Conservation (phyloP, 768 basidiomycete genomes). For the Pholiota molesta region DNA sequence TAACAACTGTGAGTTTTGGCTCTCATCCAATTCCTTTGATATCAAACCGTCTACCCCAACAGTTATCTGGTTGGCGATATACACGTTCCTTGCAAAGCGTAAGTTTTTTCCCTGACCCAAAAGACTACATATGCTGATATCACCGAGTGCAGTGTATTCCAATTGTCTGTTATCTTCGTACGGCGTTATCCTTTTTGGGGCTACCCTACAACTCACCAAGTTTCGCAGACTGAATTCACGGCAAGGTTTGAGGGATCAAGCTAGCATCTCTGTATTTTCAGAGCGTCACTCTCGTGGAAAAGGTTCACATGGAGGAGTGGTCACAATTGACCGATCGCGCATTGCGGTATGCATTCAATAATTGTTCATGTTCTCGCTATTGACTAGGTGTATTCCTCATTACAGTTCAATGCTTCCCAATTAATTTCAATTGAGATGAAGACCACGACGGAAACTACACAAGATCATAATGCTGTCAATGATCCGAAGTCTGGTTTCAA, state of each 20-base stretch:
- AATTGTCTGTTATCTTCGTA: constrained; percentile 30
- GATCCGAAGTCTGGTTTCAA: neutral
- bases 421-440: constrained; percentile 19
- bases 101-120: neutral
- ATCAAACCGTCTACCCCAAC: neutral
- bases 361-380: neutral
- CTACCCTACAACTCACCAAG: neutral
- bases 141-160: constrained; percentile 22
- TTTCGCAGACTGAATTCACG: constrained; percentile 2
- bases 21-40: neutral
- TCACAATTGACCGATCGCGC: neutral
- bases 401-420: constrained; percentile 5
- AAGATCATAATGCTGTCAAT: neutral
- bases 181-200: neutral
- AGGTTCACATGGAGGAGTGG: neutral
- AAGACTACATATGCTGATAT: neutral
- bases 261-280: neutral
- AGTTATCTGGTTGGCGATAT: constrained; percentile 35
- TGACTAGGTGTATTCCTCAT: neutral
- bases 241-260: neutral
- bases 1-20: constrained; percentile 21
- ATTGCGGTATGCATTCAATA: neutral
- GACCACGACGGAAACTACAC: constrained; percentile 14
- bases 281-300: neutral
- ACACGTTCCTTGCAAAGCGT: constrained; percentile 34